Evolutionary conservation across 1,139 yeast genomes (phyloP), one percentile per base, ranked within the genome.

Genomic region (Zhuliangozyma parablackwelliae): DNA sequence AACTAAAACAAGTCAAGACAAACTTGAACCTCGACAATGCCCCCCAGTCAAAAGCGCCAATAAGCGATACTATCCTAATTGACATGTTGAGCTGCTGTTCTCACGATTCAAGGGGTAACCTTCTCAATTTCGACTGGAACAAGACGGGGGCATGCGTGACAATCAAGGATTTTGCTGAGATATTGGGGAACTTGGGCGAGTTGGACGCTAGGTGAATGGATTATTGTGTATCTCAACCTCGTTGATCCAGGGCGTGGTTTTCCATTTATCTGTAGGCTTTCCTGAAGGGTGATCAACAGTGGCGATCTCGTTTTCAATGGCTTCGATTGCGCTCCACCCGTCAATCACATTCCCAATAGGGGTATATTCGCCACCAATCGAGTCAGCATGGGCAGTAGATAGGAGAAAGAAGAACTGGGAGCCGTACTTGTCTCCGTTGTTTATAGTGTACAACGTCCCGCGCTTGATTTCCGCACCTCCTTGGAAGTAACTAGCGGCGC

Each of bases 51-150:
- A 48, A 40, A 28, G 38, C 34, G 6, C 43, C 46, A 4, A 43
- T 63, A 12, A 54, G 58, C 28, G 71, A 69, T 39, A 44, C 61
- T 6, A 50, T 68, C n/a, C 50, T 70, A 34, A 70, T 70, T 8
- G 75, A 69, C 41, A 70, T 70, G 75, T 48, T 70, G 26, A 61
- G 74, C 30, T 63, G 72, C 34, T 54, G 70, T 34, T 35, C 57
- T 6, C 52, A 58, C 4, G 62, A 59, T 31, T 45, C 55, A 1
- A 44, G 50, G 6, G 74, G 70, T 1, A 48, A 50, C n/a, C 36
- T 59, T 5, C 44, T 58, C 16, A 65, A 59, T 41, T 69, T 59
- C 40, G 61, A 59, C 39, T 54, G 61, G 16, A 45, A 54, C 13
- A 55, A 56, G 34, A 37, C 42, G 8, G 72, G 71, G 0, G 47